Conservation (phyloP, 2,329 filamentous ascomycete species). For the Septoria linicola region DNA sequence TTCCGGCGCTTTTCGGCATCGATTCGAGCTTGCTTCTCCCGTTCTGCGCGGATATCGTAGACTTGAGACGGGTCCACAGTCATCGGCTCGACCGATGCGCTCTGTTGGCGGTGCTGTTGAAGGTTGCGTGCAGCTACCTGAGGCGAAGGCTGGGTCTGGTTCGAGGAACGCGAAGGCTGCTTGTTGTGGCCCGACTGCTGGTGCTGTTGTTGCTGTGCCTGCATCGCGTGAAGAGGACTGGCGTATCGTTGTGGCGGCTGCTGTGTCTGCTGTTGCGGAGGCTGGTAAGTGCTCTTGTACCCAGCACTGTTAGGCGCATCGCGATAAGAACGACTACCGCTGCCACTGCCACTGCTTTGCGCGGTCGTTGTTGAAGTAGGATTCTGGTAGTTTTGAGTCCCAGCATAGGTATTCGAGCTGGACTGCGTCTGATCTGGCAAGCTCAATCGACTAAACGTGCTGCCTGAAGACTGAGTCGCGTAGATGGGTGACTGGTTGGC, state of each 20-base stretch:
- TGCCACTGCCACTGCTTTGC: constrained; percentile 17
- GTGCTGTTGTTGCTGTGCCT: constrained; percentile 28
- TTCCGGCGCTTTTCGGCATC: constrained; percentile 36
- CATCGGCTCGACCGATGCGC: constrained; percentile 34
- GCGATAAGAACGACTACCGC: constrained; percentile 22
- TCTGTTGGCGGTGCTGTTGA: constrained; percentile 28
- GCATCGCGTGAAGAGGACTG: constrained; percentile 34
- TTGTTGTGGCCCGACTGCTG: constrained; percentile 20
- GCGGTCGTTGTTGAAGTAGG: constrained; percentile 2
- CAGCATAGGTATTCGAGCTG: constrained; percentile 20
- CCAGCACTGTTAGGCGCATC: constrained; percentile 28
- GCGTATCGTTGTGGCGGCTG: constrained; percentile 33
- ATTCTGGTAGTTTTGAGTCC: constrained; percentile 17
- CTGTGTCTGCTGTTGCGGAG: constrained; percentile 21
- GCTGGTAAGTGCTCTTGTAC: constrained; percentile 25
- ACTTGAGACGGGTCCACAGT: constrained; percentile 56
- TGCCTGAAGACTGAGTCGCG: constrained; percentile 24
- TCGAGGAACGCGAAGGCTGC: constrained; percentile 26
- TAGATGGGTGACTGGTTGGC: constrained; percentile 31
- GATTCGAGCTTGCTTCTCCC: constrained; percentile 43
- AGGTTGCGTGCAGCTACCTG: constrained; percentile 25
- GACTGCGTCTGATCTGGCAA: constrained; percentile 28
- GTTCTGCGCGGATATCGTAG: constrained; percentile 54
- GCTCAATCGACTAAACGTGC: constrained; percentile 27
- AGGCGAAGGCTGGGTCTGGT: constrained; percentile 28